Percentiles rank a stretch among this genome's conserved stretches.
Conservation (phyloP, 2,329 filamentous ascomycete species). For the Dactylellina sp. region DNA sequence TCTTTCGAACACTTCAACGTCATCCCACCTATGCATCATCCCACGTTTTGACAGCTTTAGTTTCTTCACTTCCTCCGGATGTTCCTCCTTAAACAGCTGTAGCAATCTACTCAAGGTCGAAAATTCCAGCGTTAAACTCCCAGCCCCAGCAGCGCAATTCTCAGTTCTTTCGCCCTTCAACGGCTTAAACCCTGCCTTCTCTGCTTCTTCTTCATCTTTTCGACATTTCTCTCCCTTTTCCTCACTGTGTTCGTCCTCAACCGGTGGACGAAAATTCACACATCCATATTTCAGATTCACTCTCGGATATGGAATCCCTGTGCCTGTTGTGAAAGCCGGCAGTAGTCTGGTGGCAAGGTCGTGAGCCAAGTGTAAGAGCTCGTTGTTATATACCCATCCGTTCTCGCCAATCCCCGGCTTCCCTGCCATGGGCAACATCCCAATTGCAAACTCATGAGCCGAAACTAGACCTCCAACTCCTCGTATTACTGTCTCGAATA, state of each 20-base stretch:
- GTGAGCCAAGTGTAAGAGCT: constrained; percentile 86
- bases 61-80: constrained; percentile 28
- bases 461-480: constrained; percentile 91
- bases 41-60: constrained; percentile 9
- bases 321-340: constrained; percentile 85
- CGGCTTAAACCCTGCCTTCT: constrained; percentile 46
- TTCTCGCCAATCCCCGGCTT: constrained; percentile 70
- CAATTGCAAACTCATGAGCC: constrained; percentile 91
- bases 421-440: constrained; percentile 85
- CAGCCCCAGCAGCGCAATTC: constrained; percentile 96
- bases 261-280: constrained; percentile 75
- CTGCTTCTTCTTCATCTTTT: constrained; percentile 45
- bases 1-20: constrained; percentile 79
- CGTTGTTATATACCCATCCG: constrained; percentile 83
- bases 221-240: constrained; percentile 63
- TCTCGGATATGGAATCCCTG: constrained; percentile 91
- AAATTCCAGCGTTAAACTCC: constrained; percentile 92
- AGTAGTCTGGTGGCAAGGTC: constrained; percentile 86
- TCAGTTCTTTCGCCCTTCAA: constrained; percentile 80
- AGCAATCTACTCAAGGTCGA: constrained; percentile 89
- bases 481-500: constrained; percentile 97
- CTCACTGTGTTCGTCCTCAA: constrained; percentile 65
- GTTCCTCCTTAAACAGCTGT: constrained; percentile 69
- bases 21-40: constrained; percentile 44
- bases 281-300: constrained; percentile 92